Base-by-base conservation (phyloP, 2,329 filamentous ascomycete genomes). In the Penicillium sp. region DNA sequence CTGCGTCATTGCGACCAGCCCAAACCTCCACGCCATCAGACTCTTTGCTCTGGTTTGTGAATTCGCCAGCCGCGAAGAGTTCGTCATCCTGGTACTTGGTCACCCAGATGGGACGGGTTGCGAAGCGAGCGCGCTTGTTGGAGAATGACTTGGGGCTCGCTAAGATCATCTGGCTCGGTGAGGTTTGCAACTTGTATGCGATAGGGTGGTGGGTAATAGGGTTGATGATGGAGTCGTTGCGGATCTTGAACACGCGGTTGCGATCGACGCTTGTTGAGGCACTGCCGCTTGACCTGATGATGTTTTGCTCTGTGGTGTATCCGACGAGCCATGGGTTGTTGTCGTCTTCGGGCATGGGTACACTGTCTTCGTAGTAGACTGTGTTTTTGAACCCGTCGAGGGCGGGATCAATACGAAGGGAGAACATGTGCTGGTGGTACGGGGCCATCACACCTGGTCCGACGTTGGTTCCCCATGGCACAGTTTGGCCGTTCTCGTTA, bases 351-450 rank as follows among this genome's bases (percentile, higher is more conserved):
- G 79, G 77, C 6, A 81, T 74, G 0, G 80, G 69, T 10, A 81
- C 77, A 0, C 81, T 81, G 63, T 85, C 83, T 60, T 85, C 81
- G 53, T 81, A 77, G 8, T 81, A 73, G 4, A 87, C 70, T 1
- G 79, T 74, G 65, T 85, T 85, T 9, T 74, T 70, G 54, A 77
- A 77, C 0, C 84, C 84, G 50, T 83, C 83, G 31, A 86, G 69
- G 57, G 81, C 82, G 9, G 85, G 84, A 62, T 87, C 85, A 18
- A 88, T 77, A 5, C 85, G 82, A 13, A 87, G 77, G 5, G 82
- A 86, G 75, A 92, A 91, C 68, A 91, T 86, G 72, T 92, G 89
- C 67, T 92, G 89, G 66, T 92, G 89, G 71, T 88, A 84, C 0
- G 79, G 77, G 0, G 86, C 88, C 34, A 90, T 81, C 8, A 88